These are phyloP conservation scores for Phaeosphaeriaceae sp. DNA, from an alignment of 2,329 filamentous ascomycete genomes.

Conservation along the genomic window DNA sequence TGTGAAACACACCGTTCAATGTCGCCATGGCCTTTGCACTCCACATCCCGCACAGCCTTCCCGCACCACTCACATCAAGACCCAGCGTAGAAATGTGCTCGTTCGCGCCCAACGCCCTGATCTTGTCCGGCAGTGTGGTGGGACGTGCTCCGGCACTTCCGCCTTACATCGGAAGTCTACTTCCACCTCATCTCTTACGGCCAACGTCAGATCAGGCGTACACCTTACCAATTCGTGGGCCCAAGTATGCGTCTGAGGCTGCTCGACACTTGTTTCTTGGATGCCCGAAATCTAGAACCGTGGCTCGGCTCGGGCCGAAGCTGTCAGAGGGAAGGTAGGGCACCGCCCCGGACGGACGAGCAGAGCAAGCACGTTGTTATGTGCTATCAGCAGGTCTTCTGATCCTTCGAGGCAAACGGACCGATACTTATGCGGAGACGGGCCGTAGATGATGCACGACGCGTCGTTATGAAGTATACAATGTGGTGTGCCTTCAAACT, in stretches of 20 bases:
- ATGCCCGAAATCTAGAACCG: conserved; percentile 12
- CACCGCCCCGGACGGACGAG: neutral
- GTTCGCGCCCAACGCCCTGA: neutral
- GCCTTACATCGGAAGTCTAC: neutral
- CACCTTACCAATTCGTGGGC: neutral
- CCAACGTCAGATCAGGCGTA: neutral
- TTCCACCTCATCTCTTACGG: neutral
- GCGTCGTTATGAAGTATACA: neutral
- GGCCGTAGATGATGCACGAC: neutral
- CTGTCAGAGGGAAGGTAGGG: conserved; percentile 20
- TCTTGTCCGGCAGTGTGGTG: neutral
- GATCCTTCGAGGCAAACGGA: neutral
- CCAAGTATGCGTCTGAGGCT: neutral
- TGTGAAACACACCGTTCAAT: neutral
- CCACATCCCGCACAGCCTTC: neutral
- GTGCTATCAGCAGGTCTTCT: neutral
- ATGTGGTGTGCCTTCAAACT: neutral
- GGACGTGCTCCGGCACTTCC: neutral
- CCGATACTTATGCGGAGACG: neutral
- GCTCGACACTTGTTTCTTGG: conserved; percentile 12
- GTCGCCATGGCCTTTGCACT: neutral
- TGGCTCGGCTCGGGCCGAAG: conserved; percentile 31
- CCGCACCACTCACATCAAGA: neutral
- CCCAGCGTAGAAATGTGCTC: neutral
- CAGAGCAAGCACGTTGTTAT: neutral